Base-by-base conservation (phyloP, 73 alveolate genomes). In the Diophrys sp. region DNA sequence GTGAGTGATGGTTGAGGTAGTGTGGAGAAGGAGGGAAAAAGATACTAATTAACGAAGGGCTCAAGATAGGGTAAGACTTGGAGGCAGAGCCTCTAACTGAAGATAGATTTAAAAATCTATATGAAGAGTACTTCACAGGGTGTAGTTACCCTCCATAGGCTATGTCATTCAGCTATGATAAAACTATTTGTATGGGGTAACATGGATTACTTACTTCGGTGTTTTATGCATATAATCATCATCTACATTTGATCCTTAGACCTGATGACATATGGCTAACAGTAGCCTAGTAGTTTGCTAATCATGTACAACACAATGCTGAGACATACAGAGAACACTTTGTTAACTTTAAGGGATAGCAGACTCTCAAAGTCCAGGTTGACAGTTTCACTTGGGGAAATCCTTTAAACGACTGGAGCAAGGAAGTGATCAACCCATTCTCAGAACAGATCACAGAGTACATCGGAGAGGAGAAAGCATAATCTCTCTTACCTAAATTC, bases 251-350 rank as follows among this genome's bases (percentile, higher is more conserved):
- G 30, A 29, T 11, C 14, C 2, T 62, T 11, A 23, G 33, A 62
- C 72, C 72, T 62, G 72, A 62, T 62, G 72, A 62, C n/a, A 62
- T 62, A 23, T 62, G 72, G 72, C 26, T 25, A 5, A 14, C 30
- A 25, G 72, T 62, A 2, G 26, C 11, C 72, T n/a, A 62, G n/a
- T 14, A 25, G 26, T n/a, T 62, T 2, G 72, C 72, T 62, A 11
- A 62, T 14, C 29, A 14, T 62, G 29, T 62, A 11, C 11, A 23
- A 23, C 2, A 23, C 11, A 62, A 62, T 25, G 5, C 72, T 11
- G 30, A 62, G 30, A 8, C 2, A 2, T 14, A 11, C 31, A 62
- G n/a, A 62, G 31, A 5, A n/a, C 29, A 62, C 30, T 62, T 62
- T 25, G 72, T 62, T 25, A 25, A 25, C 11, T 62, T 62, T 14